Conservation (phyloP, 2,329 filamentous ascomycete genomes). For the Alternaria ventricosa region DNA sequence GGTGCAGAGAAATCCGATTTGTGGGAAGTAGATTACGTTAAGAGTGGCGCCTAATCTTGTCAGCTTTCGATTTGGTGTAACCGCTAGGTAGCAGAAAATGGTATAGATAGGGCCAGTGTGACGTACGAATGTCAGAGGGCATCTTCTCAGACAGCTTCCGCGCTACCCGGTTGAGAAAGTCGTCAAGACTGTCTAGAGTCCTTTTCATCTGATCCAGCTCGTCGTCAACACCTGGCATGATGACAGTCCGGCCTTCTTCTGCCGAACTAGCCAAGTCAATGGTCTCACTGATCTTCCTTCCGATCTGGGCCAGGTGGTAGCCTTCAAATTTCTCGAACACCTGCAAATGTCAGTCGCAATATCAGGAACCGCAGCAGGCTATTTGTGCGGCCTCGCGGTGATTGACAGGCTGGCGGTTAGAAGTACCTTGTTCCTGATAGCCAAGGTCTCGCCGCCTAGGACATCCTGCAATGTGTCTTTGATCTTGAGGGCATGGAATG, state of each 20-base stretch:
- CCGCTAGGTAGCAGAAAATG: no score
- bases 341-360: slow-evolving; percentile 42
- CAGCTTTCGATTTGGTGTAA: background rate
- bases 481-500: slow-evolving; percentile 73
- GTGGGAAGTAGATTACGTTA: slow-evolving; percentile 89
- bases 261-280: slow-evolving; percentile 80
- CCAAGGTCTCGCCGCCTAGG: slow-evolving; percentile 59
- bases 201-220: slow-evolving; percentile 80
- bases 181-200: slow-evolving; percentile 77
- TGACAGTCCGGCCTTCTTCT: slow-evolving; percentile 72
- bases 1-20: slow-evolving; percentile 86
- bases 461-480: slow-evolving; percentile 68
- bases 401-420: background rate
- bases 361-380: background rate
- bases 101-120: no score
- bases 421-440: slow-evolving; percentile 62
- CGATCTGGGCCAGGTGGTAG: slow-evolving; percentile 67
- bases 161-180: slow-evolving; percentile 72
- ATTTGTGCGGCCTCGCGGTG: background rate
- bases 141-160: slow-evolving; percentile 67
- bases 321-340: slow-evolving; percentile 67
- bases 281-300: slow-evolving; percentile 72
- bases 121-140: slow-evolving; percentile 60
- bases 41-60: slow-evolving; percentile 49
- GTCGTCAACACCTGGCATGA: slow-evolving; percentile 73